Percentiles rank a stretch among this genome's conserved stretches.
Evolutionary conservation across 2,329 filamentous ascomycete species (phyloP).

Genomic region (Arthrobotrys pseudoclavata): DNA sequence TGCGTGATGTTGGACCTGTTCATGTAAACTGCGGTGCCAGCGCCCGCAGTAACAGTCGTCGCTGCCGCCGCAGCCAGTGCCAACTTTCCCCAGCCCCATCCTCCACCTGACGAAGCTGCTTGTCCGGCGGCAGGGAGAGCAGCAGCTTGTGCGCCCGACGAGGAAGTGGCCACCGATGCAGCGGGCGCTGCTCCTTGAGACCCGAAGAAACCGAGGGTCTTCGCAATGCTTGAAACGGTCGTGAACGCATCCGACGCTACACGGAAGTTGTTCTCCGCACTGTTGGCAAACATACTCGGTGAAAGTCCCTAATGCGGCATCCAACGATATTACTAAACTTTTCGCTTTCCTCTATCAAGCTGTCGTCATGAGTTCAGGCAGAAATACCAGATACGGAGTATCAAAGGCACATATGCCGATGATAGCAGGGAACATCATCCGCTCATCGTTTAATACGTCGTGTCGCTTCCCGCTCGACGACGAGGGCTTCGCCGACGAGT

Average conservation of each 20-base stretch:
- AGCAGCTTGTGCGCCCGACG: conserved; percentile 67
- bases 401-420: conserved; percentile 93
- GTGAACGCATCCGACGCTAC: conserved; percentile 79
- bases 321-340: conserved; percentile 30
- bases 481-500: conserved; percentile 61
- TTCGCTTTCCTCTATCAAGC: neutral
- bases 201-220: conserved; percentile 61
- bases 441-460: conserved; percentile 68
- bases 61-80: conserved; percentile 87
- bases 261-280: conserved; percentile 87
- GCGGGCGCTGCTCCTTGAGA: conserved; percentile 62
- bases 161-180: conserved; percentile 65
- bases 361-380: conserved; percentile 70
- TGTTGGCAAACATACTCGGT: conserved; percentile 85
- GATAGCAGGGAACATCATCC: conserved; percentile 91
- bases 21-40: conserved; percentile 85
- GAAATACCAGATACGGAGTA: conserved; percentile 79
- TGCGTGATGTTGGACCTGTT: conserved; percentile 83
- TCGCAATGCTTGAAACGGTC: conserved; percentile 71
- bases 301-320: conserved; percentile 66
- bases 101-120: conserved; percentile 65
- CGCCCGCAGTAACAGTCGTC: conserved; percentile 83
- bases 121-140: conserved; percentile 65
- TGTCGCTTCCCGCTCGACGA: conserved; percentile 61
- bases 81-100: conserved; percentile 83